phyloP scores from a whole-genome alignment of 2,329 filamentous ascomycete genomes.

The Cryphonectria carpinicola region DNA sequence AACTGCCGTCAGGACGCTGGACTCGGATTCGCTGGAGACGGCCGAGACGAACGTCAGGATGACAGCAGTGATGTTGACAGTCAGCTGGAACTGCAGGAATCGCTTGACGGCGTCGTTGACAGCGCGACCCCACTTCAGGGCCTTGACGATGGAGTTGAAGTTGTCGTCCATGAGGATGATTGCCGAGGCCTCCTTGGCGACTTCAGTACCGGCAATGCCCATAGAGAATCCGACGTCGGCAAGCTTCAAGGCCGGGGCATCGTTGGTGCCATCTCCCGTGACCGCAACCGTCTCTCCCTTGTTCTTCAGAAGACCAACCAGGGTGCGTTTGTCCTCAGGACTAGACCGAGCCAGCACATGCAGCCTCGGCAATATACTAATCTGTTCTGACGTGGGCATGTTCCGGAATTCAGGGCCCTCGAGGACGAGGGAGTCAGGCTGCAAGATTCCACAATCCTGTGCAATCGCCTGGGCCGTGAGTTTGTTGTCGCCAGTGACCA shows the following conservation, averaged over 20 bases:
- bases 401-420: slow-evolving; percentile 80
- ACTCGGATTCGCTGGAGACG: slow-evolving; percentile 69
- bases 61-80: slow-evolving; percentile 91
- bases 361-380: slow-evolving; percentile 68
- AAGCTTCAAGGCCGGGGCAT: slow-evolving; percentile 66
- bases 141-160: slow-evolving; percentile 68
- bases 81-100: slow-evolving; percentile 77
- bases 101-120: slow-evolving; percentile 80
- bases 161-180: slow-evolving; percentile 71
- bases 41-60: slow-evolving; percentile 86
- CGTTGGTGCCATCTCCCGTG: slow-evolving; percentile 73
- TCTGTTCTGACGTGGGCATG: slow-evolving; percentile 66
- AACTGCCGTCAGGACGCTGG: slow-evolving; percentile 82
- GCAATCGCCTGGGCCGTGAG: slow-evolving; percentile 80
- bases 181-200: slow-evolving; percentile 70
- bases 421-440: slow-evolving; percentile 70
- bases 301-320: slow-evolving; percentile 73
- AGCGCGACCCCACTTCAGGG: slow-evolving; percentile 71
- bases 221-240: slow-evolving; percentile 72
- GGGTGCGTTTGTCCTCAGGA: slow-evolving; percentile 75
- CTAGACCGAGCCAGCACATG: slow-evolving; percentile 76
- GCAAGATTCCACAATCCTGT: slow-evolving; percentile 76
- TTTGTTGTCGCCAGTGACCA: slow-evolving; percentile 86
- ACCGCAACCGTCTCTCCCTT: slow-evolving; percentile 79
- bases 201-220: slow-evolving; percentile 69